A percentile compares a stretch with the other conserved stretches of the same genome.
phyloP scores from a whole-genome alignment of 352 stramenopile species.

The Thraustotheca clavata region DNA sequence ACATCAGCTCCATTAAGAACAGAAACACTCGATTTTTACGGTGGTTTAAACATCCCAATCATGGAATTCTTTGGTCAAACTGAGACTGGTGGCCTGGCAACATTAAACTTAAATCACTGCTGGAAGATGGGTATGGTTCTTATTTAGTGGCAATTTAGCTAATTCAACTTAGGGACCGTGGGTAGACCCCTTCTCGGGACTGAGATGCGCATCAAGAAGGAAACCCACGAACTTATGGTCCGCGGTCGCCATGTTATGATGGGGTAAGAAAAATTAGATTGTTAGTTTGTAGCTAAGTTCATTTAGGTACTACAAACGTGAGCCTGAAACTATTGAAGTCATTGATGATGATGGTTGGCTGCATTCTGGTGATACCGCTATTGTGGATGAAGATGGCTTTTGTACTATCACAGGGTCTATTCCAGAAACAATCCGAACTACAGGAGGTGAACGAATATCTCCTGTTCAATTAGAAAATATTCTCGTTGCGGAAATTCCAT shows the following conservation, averaged over 20 bases:
- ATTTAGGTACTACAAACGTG: constrained; percentile 81
- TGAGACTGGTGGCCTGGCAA: constrained; percentile 81
- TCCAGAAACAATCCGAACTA: constrained; percentile 93
- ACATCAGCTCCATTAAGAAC: constrained; percentile 85
- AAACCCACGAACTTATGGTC: constrained; percentile 67
- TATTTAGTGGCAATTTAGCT: constrained; percentile 11
- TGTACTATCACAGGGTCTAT: constrained; percentile 92
- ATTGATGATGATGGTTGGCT: constrained; percentile 92
- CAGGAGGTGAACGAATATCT: constrained; percentile 92
- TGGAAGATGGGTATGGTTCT: constrained; percentile 83
- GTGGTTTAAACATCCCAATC: constrained; percentile 90
- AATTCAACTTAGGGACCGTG: constrained; percentile 27
- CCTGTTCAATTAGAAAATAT: constrained; percentile 88
- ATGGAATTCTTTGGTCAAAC: constrained; percentile 92
- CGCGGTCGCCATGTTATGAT: constrained; percentile 82
- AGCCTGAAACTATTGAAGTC: constrained; percentile 68
- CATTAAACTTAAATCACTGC: constrained; percentile 55
- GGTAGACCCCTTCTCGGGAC: constrained; percentile 57
- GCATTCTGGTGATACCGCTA: constrained; percentile 89
- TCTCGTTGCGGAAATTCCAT: constrained; percentile 79
- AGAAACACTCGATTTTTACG: constrained; percentile 94
- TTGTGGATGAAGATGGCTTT: constrained; percentile 89
- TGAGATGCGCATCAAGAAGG: constrained; percentile 33
- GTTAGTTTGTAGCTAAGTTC: not conserved
- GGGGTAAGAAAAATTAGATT: constrained; percentile 38